These are phyloP conservation scores for Nakazawaea laoshanensis DNA, from an alignment of 805 yeast genomes.

Conservation along the genomic window DNA sequence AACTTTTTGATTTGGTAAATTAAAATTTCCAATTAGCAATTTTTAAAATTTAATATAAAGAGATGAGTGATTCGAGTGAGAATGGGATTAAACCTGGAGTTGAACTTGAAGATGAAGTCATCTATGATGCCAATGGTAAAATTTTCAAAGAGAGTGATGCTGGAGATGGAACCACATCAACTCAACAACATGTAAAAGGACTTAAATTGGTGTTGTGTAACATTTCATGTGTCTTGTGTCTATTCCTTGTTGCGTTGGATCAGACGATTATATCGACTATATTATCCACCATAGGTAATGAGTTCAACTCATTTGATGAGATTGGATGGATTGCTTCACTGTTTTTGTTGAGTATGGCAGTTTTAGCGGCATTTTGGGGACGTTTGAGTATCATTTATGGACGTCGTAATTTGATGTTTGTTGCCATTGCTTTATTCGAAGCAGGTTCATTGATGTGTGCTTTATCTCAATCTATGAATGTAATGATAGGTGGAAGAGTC, in stretches of 20 bases:
- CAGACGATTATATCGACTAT: conserved; percentile 51
- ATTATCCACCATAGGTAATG: conserved; percentile 37
- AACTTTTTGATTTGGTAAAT: too few relatives aligned
- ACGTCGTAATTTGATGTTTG: conserved; percentile 38
- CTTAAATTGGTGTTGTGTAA: conserved; percentile 11
- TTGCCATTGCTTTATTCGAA: conserved; percentile 46
- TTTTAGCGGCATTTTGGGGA: conserved; percentile 50
- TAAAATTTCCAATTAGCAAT: too few relatives aligned
- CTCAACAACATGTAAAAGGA: conserved; percentile 19
- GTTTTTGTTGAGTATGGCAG: conserved; percentile 44
- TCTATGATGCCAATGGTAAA: conserved; percentile 5
- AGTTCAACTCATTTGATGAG: conserved; percentile 40
- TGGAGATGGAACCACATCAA: conserved; percentile 27
- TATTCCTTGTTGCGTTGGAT: conserved; percentile 36
- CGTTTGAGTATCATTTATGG: conserved; percentile 49
- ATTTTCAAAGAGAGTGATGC: conserved; percentile 21
- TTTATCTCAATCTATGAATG: conserved; percentile 41
- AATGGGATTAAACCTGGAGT: too few relatives aligned
- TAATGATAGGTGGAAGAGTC: conserved; percentile 64
- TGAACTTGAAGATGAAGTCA: too few relatives aligned
- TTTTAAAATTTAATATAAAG: too few relatives aligned
- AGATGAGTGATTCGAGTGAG: too few relatives aligned
- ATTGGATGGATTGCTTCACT: conserved; percentile 55
- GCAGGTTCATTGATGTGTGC: conserved; percentile 58
- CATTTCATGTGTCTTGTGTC: conserved; percentile 10